A percentile compares a stretch with the other conserved stretches of the same genome.
These are phyloP conservation scores for Cryptococcus sp. DNA, from an alignment of 1,284 basidiomycete genomes.

Conservation along the genomic window DNA sequence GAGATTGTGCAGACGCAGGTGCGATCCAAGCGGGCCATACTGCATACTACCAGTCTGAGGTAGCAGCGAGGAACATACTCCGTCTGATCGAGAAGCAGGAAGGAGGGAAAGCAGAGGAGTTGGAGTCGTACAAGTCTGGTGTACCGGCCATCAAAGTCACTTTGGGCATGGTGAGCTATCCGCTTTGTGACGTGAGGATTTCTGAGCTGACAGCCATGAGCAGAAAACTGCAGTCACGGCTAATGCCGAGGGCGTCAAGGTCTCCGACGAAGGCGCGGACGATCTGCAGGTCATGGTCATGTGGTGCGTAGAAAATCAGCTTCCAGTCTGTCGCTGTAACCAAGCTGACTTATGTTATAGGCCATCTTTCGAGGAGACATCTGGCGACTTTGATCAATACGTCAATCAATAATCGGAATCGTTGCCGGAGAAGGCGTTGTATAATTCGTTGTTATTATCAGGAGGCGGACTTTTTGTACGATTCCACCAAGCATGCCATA, in stretches of 20 bases:
- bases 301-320: slow-evolving; percentile 48
- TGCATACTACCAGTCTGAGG: slow-evolving; percentile 63
- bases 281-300: slow-evolving; percentile 58
- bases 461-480: no score
- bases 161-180: slow-evolving; percentile 58
- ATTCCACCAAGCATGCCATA: no score
- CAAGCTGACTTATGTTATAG: no score
- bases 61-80: slow-evolving; percentile 53
- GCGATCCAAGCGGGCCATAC: slow-evolving; percentile 66
- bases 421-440: no score
- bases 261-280: slow-evolving; percentile 56
- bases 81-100: slow-evolving; percentile 36
- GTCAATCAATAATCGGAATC: no score
- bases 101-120: slow-evolving; percentile 33
- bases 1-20: slow-evolving; percentile 54
- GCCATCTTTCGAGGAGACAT: no score
- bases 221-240: slow-evolving; percentile 58
- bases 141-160: slow-evolving; percentile 70
- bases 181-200: neutral
- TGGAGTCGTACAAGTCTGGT: slow-evolving; percentile 63
- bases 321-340: no score
- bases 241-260: slow-evolving; percentile 57
- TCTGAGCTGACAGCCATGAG: slow-evolving; percentile 2
- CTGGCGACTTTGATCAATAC: no score
- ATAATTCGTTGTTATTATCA: no score